A percentile compares a stretch with the other conserved stretches of the same genome.
Conservation (phyloP, 163 green algal genomes). For the Scenedesmus sp. region DNA sequence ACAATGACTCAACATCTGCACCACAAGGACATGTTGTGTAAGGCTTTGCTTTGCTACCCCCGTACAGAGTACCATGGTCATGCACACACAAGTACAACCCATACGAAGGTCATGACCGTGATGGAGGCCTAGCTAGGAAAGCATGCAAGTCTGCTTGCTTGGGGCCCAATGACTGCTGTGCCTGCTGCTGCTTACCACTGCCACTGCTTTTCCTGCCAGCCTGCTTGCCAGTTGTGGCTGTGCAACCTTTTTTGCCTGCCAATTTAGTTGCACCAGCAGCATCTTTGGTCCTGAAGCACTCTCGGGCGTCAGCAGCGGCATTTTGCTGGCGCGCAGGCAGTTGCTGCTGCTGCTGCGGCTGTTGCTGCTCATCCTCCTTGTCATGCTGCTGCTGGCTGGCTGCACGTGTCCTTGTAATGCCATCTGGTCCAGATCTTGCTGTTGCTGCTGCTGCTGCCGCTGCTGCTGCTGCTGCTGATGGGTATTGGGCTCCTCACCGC, state of each 20-base stretch:
- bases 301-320: not conserved
- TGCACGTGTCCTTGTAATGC: no score
- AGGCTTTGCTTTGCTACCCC: no score
- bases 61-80: no score
- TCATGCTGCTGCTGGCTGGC: not conserved
- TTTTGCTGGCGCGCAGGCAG: not conserved
- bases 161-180: not conserved
- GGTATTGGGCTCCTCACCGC: not conserved
- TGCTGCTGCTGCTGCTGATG: not conserved
- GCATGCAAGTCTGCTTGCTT: not conserved
- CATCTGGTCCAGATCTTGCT: not conserved
- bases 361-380: not conserved
- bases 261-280: not conserved
- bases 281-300: not conserved
- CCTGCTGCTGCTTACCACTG: not conserved
- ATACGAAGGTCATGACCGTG: not conserved
- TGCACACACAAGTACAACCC: no score
- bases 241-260: not conserved
- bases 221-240: not conserved
- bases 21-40: no score
- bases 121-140: not conserved
- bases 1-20: no score
- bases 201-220: not conserved
- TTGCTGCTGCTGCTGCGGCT: conserved; percentile 2
- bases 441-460: conserved; percentile 6